Evolutionary conservation across 805 yeast genomes (phyloP).

Genomic region (Metschnikowia orientalis): DNA sequence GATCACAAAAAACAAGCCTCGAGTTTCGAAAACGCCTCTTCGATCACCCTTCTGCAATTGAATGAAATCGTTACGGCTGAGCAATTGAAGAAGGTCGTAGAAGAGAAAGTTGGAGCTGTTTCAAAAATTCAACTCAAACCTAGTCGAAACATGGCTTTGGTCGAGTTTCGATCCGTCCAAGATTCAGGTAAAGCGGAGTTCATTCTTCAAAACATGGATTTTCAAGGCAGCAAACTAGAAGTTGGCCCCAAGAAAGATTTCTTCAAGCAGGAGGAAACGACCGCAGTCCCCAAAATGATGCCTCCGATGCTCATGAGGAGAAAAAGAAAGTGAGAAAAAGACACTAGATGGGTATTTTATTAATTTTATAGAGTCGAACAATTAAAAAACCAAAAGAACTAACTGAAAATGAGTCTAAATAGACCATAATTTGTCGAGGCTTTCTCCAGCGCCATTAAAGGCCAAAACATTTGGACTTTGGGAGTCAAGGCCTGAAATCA

Average conservation of each 20-base stretch:
- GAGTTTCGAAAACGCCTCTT: constrained; percentile 18
- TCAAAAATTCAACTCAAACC: constrained; percentile 43
- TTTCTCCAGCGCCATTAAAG: constrained; percentile 25
- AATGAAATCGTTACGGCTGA: constrained; percentile 34
- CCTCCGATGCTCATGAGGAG: constrained; percentile 16
- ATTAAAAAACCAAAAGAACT: not conserved
- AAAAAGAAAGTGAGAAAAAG: constrained; percentile 3
- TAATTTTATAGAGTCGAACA: constrained; percentile 1
- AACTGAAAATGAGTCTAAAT: not conserved
- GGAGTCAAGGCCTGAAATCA: constrained; percentile 44
- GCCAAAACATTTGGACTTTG: constrained; percentile 61
- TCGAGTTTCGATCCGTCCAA: constrained; percentile 39
- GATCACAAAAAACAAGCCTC: constrained; percentile 7
- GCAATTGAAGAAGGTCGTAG: constrained; percentile 29
- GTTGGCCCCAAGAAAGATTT: constrained; percentile 14
- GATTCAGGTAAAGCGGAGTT: constrained; percentile 52
- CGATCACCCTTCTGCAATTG: constrained; percentile 23
- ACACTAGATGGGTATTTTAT: not conserved
- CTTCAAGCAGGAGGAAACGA: constrained; percentile 4
- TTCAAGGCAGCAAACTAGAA: constrained; percentile 28
- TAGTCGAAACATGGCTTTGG: constrained; percentile 44
- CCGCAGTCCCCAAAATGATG: constrained; percentile 14
- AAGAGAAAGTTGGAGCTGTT: constrained; percentile 30
- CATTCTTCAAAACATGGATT: constrained; percentile 34
- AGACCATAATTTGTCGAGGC: constrained; percentile 16